Evolutionary conservation across 1,284 basidiomycete genomes (phyloP), one percentile per base, ranked within the genome.

Genomic region (Fomitopsis palustris): DNA sequence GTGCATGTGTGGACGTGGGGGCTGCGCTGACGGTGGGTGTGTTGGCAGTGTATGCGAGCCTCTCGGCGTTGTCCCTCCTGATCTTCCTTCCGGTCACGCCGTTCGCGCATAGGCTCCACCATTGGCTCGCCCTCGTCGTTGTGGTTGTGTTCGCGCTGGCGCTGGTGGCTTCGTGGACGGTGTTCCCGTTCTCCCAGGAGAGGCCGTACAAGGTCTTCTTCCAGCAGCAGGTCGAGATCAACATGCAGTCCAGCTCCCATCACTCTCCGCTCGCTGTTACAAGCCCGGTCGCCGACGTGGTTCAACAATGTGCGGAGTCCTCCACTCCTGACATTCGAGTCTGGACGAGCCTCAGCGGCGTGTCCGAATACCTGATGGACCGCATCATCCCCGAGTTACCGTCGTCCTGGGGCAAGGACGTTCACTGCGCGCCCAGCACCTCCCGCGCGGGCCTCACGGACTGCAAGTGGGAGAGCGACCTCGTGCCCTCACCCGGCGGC

Each of bases 181-280:
- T 72, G 16, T 86, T 85, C 72, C 90, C 90, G 0, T 92, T 92
- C 74, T 81, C 81, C 14, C 70, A 75, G 31, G 70, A 79, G 25
- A 71, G 78, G 3, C 88, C 88, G 0, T 73, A 91, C 64, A 91
- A 90, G 62, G 72, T 90, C 0, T 88, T 78, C 70, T 92, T 90
- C 76, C 77, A 79, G 54, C 88, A 91, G 67, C 75, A 68, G 0
- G 76, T 89, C 19, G 71, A 80, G 54, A 71, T 90, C 39, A 66
- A 66, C 1, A 43, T 60, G 8, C 31, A 60, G 2, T 45, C 63
- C 39, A 58, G 67, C 23, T 12, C 23, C 7, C 41, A 45, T 21
- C 29, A 19, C 49, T 8, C 58, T 43, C 16, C 39, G 2, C 25
- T 41, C 9, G 21, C 21, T 27, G 8, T 49, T 19, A n/a, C 25